phyloP scores from a whole-genome alignment of 768 basidiomycete genomes.

The Lentinula aciculospora region DNA sequence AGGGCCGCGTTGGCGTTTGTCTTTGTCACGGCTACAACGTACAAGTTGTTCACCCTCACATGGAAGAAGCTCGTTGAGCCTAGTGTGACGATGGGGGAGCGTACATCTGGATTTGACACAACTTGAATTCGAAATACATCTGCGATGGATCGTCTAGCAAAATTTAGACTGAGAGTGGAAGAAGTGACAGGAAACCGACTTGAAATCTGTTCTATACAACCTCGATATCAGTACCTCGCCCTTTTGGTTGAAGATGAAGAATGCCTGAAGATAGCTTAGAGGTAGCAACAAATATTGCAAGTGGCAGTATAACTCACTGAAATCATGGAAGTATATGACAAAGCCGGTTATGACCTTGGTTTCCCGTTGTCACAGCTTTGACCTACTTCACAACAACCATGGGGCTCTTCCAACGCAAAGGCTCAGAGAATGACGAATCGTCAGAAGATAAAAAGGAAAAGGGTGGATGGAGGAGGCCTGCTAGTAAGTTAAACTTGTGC shows the following conservation, averaged over 20 bases:
- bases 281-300: neutral
- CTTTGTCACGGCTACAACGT: conserved; percentile 93
- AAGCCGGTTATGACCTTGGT: neutral
- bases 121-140: conserved; percentile 99
- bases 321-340: neutral
- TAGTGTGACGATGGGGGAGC: conserved; percentile 95
- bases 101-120: conserved; percentile 93
- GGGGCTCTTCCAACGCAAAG: conserved; percentile 7
- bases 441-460: conserved; percentile 72
- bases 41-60: conserved; percentile 91
- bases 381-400: conserved; percentile 1
- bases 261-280: conserved; percentile 56
- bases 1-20: conserved; percentile 97
- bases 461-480: conserved; percentile 79
- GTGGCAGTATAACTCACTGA: neutral
- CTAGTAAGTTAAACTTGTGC: conserved; percentile 48
- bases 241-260: conserved; percentile 99
- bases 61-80: conserved; percentile 99
- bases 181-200: conserved; percentile 45
- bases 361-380: neutral
- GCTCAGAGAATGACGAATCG: neutral
- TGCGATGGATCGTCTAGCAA: conserved; percentile 82
- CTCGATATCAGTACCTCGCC: conserved; percentile 98
- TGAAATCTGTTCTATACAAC: conserved; percentile 94
- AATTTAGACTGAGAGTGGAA: neutral